Evolutionary conservation across 768 basidiomycete genomes (phyloP), one percentile per base, ranked within the genome.

Genomic region (Daedaleopsis sinensis): DNA sequence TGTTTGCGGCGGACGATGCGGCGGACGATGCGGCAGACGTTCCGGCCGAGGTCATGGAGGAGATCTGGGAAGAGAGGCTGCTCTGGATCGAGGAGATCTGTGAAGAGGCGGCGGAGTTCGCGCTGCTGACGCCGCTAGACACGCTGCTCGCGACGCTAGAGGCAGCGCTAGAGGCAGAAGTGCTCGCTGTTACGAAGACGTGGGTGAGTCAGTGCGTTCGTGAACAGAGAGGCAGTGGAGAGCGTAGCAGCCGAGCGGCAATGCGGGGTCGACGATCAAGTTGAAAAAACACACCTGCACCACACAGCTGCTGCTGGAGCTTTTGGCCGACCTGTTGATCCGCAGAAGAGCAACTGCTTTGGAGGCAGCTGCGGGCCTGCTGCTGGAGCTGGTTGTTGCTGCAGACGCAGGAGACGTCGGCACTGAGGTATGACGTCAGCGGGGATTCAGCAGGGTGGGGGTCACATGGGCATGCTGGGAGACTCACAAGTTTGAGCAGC

Each of bases 371-470:
- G 0, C 1, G 9, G 2, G 76, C 76, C 1, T 69, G 68, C 4
- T 1, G 0, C 58, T 81, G 79, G 78, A 79, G 83, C 2, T 60
- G 47, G 1, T 54, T 11, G 52, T 72, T 78, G 3, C 73, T 66
- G 70, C 82, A 83, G 21, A 79, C 63, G 54, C 82, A 83, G 0
- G 58, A 0, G n/a, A 78, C 0, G 66, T 82, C 67, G 13, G 77
- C 67, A 67, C 82, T 82, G 47, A n/a, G 39, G 39, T 13, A 42
- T 42, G 39, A 50, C 49, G 49, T 50, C 39, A 56, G 42, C 27
- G 43, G 11, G 55, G 36, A 23, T 3, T 39, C 24, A 19, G 21
- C 42, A 48, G 39, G 21, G 38, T 10, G n/a, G n/a, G n/a, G n/a
- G n/a, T n/a, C n/a, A n/a, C n/a, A n/a, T n/a, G 44, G 47, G 21